These are phyloP conservation scores for Diddensiella santjacobensis DNA, from an alignment of 805 yeast species.

Conservation along the genomic window DNA sequence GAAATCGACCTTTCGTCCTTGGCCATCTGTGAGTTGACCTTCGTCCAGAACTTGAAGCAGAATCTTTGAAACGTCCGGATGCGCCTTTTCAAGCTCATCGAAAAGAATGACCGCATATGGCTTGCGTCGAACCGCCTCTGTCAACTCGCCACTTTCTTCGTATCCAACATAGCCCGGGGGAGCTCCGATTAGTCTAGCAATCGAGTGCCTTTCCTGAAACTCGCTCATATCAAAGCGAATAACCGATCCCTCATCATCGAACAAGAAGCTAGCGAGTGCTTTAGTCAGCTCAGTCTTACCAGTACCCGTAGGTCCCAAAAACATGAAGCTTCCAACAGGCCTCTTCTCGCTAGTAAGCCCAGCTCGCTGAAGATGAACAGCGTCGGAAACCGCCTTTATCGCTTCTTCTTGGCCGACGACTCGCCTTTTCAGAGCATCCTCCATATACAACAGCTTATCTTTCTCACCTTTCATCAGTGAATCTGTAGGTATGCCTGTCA, in stretches of 20 bases:
- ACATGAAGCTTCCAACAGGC: conserved; percentile 95
- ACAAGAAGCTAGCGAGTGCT: conserved; percentile 84
- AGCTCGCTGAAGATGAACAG: conserved; percentile 93
- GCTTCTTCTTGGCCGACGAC: conserved; percentile 98
- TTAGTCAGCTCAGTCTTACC: conserved; percentile 97
- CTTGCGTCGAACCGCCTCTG: conserved; percentile 92
- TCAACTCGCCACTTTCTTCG: conserved; percentile 89
- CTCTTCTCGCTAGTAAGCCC: conserved; percentile 92
- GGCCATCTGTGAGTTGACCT: conserved; percentile 91
- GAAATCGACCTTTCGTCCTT: conserved; percentile 92
- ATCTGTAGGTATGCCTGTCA: conserved; percentile 94
- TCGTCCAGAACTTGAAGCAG: conserved; percentile 91
- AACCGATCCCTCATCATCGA: conserved; percentile 82
- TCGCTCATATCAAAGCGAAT: conserved; percentile 97
- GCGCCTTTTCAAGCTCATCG: conserved; percentile 97
- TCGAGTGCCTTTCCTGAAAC: conserved; percentile 90
- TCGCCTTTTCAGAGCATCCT: conserved; percentile 63
- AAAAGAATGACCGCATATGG: conserved; percentile 91
- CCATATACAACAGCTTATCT: conserved; percentile 87
- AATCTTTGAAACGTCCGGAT: conserved; percentile 88
- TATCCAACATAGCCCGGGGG: conserved; percentile 98
- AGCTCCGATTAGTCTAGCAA: conserved; percentile 89
- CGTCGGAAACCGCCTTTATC: conserved; percentile 81
- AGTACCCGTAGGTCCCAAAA: conserved; percentile 97
- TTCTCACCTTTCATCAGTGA: conserved; percentile 91